These are phyloP conservation scores for Stephania cephalantha DNA, from an alignment of 164 flowering plant species.

Conservation along the genomic window DNA sequence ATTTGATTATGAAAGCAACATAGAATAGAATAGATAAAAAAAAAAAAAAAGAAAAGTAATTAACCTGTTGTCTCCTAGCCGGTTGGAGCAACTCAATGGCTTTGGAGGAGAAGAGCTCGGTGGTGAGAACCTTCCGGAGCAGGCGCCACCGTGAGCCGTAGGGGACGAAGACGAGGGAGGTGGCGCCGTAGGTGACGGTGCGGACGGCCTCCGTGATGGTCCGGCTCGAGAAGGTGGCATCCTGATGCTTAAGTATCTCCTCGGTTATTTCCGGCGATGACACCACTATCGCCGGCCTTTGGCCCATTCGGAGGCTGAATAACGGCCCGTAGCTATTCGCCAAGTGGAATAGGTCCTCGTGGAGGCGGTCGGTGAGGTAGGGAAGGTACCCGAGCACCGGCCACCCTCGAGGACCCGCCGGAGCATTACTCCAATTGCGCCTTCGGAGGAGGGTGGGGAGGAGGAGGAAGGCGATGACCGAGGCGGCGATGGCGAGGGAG, in stretches of 20 bases:
- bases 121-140: slow-evolving; percentile 24
- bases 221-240: slow-evolving; percentile 27
- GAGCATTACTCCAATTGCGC: slow-evolving; percentile 19
- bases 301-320: slow-evolving; percentile 27
- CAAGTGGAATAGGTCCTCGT: slow-evolving; percentile 24
- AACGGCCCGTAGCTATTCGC: slow-evolving; percentile 22
- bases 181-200: slow-evolving; percentile 20
- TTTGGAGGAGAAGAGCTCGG: slow-evolving; percentile 26
- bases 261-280: slow-evolving; percentile 23
- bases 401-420: slow-evolving; percentile 30
- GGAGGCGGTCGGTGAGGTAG: slow-evolving; percentile 23
- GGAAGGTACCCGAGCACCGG: slow-evolving; percentile 27
- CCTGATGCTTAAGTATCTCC: slow-evolving; percentile 28
- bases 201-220: slow-evolving; percentile 28
- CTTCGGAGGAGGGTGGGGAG: slow-evolving; percentile 13
- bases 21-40: no score
- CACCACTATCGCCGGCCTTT: slow-evolving; percentile 25
- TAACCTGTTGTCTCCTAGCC: slow-evolving; percentile 22
- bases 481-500: not conserved
- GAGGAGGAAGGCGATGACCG: slow-evolving; percentile 9
- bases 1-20: no score
- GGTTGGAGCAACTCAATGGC: slow-evolving; percentile 24
- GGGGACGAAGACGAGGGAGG: slow-evolving; percentile 25
- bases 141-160: slow-evolving; percentile 26
- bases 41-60: not conserved